Base-by-base conservation (phyloP, 192 early-diverging fungal species). In the Podila minutissima region DNA sequence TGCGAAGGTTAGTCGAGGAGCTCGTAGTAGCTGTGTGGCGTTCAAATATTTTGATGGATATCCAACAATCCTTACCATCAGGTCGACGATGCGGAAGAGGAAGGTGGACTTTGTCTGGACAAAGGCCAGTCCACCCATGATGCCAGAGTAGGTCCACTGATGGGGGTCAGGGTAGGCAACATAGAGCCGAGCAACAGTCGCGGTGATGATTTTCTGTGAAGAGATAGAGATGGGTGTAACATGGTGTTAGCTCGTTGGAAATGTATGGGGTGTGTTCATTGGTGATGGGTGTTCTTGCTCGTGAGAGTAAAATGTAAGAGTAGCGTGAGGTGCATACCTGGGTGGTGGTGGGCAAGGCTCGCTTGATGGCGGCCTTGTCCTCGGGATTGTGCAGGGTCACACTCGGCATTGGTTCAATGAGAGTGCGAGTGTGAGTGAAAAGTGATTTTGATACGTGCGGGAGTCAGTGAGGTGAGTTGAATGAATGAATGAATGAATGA, bases 121-220 rank as follows among this genome's bases (percentile, higher is more conserved):
- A 64, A 95, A 89, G 9, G 86, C 86, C 24, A 91, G 84, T 26
- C 89, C 94, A 13, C 94, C 94, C 77, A 91, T 88, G 28, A 91
- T 82, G 51, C 84, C 84, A 29, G 91, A 89, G 71, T 95, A 94
- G 19, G 83, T 89, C 94, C 94, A 95, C 60, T 74, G 64, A 60
- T 85, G 81, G 19, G 90, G 83, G 62, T 89, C 87, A 5, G 94
- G 92, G 66, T 87, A 86, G 28, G 93, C 93, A 17, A 92, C 86
- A 87, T 91, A 94, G 51, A 95, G 74, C 32, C 93, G 87, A 28
- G 92, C 93, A 13, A 94, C 91, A 8, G 92, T 92, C 3, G 94
- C 94, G 1, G 88, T 91, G 49, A 93, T 82, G 66, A 95, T 93
- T 89, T 93, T 93, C 94, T 93, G 88, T 67, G 69, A 26, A 69